Conservation (phyloP, 495 filamentous ascomycete species). For the Penicillium crystallinum region DNA sequence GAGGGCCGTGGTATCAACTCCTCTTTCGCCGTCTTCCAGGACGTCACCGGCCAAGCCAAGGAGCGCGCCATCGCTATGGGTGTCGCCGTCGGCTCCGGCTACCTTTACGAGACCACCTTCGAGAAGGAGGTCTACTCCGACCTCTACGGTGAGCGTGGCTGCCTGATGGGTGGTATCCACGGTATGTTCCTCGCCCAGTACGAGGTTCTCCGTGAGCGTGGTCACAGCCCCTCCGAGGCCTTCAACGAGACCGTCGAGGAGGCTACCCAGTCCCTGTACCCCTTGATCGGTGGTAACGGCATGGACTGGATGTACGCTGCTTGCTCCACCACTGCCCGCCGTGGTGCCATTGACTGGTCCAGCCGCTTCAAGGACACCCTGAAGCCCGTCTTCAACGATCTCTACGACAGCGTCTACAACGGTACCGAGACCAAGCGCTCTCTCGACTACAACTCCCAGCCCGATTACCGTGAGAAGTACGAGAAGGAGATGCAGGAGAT, state of each 20-base stretch:
- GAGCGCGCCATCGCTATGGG: conserved; percentile 97
- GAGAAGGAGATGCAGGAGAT: conserved; percentile 97
- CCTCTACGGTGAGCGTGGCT: conserved; percentile 98
- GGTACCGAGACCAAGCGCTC: conserved; percentile 90
- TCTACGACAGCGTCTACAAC: conserved; percentile 85
- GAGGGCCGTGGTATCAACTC: conserved; percentile 99
- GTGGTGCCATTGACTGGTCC: conserved; percentile 98
- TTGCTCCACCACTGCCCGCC: conserved; percentile 96
- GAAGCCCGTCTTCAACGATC: conserved; percentile 96
- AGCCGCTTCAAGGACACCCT: conserved; percentile 88
- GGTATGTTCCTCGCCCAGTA: conserved; percentile 99
- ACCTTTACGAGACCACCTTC: conserved; percentile 99
- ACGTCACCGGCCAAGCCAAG: conserved; percentile 95
- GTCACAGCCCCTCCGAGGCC: conserved; percentile 94
- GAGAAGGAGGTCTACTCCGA: conserved; percentile 99
- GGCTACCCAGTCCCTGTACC: conserved; percentile 96
- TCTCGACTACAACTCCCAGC: conserved; percentile 90
- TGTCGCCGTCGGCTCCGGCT: conserved; percentile 91
- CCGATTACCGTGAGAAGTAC: conserved; percentile 92
- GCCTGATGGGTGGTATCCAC: conserved; percentile 99
- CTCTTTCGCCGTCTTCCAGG: conserved; percentile 96
- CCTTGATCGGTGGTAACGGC: conserved; percentile 88
- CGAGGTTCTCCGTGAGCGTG: conserved; percentile 97
- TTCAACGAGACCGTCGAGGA: conserved; percentile 99
- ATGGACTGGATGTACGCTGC: conserved; percentile 99